Evolutionary conservation across 805 yeast genomes (phyloP).

Genomic region (Cyberlindnera mississippiensis): DNA sequence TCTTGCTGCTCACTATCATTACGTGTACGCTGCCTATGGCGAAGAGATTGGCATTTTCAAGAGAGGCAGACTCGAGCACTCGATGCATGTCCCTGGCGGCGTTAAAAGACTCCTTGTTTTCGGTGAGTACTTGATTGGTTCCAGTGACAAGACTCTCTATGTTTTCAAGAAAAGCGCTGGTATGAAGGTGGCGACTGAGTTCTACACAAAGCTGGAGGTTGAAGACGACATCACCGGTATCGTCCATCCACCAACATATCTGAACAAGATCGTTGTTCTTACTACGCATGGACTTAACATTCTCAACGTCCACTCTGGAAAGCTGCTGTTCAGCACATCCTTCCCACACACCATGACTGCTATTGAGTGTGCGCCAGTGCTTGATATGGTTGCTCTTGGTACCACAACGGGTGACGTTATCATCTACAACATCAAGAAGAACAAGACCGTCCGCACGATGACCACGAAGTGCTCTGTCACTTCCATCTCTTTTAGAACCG

Average conservation of each 20-base stretch:
- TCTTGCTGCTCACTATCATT: constrained; percentile 76
- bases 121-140: constrained; percentile 72
- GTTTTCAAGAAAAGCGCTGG: constrained; percentile 50
- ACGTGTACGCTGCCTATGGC: constrained; percentile 75
- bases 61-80: constrained; percentile 63
- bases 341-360: constrained; percentile 58
- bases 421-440: constrained; percentile 66
- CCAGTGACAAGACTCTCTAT: constrained; percentile 44
- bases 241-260: constrained; percentile 84
- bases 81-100: constrained; percentile 33
- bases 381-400: constrained; percentile 81
- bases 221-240: constrained; percentile 70
- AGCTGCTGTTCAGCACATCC: constrained; percentile 54
- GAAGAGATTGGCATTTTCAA: constrained; percentile 70
- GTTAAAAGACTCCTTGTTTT: constrained; percentile 56
- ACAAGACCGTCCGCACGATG: constrained; percentile 49
- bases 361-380: constrained; percentile 80
- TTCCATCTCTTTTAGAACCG: constrained; percentile 84
- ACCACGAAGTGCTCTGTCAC: constrained; percentile 36
- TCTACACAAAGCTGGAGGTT: constrained; percentile 58
- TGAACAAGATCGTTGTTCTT: constrained; percentile 85
- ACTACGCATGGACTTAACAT: constrained; percentile 60
- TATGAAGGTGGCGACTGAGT: constrained; percentile 49
- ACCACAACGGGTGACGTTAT: constrained; percentile 61
- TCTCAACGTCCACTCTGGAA: constrained; percentile 75